Base-by-base conservation (phyloP, 1,284 basidiomycete species). In the Exobasidium rhododendri region DNA sequence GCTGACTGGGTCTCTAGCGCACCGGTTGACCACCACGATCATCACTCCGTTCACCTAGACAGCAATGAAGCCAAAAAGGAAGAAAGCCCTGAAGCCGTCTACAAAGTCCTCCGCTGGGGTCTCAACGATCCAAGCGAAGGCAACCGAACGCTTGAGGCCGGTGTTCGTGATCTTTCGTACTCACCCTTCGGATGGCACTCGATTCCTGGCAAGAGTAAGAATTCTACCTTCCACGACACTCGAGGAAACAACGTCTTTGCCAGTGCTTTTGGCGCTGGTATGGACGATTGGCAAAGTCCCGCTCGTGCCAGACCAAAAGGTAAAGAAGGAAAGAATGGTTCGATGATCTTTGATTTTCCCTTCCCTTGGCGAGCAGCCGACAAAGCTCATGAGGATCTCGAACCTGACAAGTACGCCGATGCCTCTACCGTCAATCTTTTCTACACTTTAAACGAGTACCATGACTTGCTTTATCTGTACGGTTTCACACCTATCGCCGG, bases 401-500 rank as follows among this genome's bases (percentile, higher is more conserved):
- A 63, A 31, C 72, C 72, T 5, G 56, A 60, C 26, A 61, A 67
- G 40, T 74, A 74, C 52, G 68, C 55, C 26, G 40, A 59, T 32
- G 63, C 62, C 7, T 43, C 49, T 14, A 46, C 45, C 20, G 53
- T 52, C 7, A 68, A 74, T 63, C 64, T 74, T 24, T 74, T 73
- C 58, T 73, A 73, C 29, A 67, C 67, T 24, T 65, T 71, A 64
- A 73, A 73, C 65, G 65, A 66, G 60, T 73, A 71, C 56, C 71
- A 73, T 64, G 70, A 74, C 49, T 32, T 74, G 31, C 65, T 73
- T 24, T 68, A 71, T 54, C 65, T 67, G 24, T 73, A 92, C 67
- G 93, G 93, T 29, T 96, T 97, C 80, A 89, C 90, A 77, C 93
- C 97, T 81, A 84, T 86, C 6, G 84, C 91, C 2, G 92, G 94